Evolutionary conservation across 345 rosid species (phyloP), one percentile per base, ranked within the genome.

Genomic region (Excoecaria cochinchinensis): DNA sequence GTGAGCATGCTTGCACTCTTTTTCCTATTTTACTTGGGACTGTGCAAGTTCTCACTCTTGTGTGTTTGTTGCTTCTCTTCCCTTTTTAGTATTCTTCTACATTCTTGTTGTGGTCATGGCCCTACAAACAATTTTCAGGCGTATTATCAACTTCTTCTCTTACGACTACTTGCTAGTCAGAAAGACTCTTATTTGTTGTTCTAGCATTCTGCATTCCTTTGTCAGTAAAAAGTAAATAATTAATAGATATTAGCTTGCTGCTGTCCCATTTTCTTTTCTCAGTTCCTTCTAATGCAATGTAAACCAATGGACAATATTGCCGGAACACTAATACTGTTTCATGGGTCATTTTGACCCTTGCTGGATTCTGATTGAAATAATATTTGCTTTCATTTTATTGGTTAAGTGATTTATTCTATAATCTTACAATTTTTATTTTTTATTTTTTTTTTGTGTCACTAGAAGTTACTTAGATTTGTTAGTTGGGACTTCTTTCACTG

Each of bases 1-100:
- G 93, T 89, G 72, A 87, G 82, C 68, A 24, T 76, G 65, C 71
- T 71, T 40, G 46, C 40, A 36, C 72, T 36, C 36, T 68, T 11
- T 76, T 76, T 72, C 69, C 24, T 58, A 46, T 61, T 42, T 57
- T 5, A 44, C 16, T 50, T 78, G 24, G 44, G 40, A 56, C 38
- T 36, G 19, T 14, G 72, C 50, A 52, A 38, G 8, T 63, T 76
- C n/a, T n/a, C 12, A 12, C 14, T 36, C 40, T 44, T 59, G 13
- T 36, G 57, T 69, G n/a, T 24, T 68, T n/a, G 8, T 63, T 68
- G 73, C 16, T 76, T 71, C 69, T 55, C 36, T 31, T 59, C 64
- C 24, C 36, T 57, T 59, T 15, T n/a, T 47, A 21, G 12, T 78
- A 39, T 19, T 61, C 36, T 56, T n/a, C 2, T 24, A 25, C 8